phyloP scores from a whole-genome alignment of 2,329 filamentous ascomycete species.

The Neurospora crassa region DNA sequence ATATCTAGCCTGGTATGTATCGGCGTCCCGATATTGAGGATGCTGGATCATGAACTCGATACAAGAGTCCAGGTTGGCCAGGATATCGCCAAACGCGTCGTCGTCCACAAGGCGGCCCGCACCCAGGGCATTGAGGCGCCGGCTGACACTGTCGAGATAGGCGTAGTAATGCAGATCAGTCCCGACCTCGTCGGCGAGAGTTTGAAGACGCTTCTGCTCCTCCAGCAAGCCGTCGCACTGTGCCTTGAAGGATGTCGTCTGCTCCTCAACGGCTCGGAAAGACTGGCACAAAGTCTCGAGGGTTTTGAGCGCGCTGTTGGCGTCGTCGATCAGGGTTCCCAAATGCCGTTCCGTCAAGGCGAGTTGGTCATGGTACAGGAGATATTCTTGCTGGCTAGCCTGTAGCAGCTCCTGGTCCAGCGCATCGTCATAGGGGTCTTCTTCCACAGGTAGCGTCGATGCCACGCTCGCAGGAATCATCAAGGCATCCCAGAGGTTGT shows the following conservation, averaged over 20 bases:
- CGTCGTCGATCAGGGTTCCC: conserved; percentile 66
- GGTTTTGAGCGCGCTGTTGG: conserved; percentile 64
- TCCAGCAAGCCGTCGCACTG: conserved; percentile 82
- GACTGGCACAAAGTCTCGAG: conserved; percentile 73
- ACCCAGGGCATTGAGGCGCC: conserved; percentile 83
- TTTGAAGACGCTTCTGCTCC: conserved; percentile 71
- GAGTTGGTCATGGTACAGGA: conserved; percentile 75
- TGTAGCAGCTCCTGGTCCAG: conserved; percentile 63
- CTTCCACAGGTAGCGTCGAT: conserved; percentile 13
- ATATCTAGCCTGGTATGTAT: conserved; percentile 81
- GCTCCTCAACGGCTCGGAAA: conserved; percentile 77
- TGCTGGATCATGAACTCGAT: conserved; percentile 87
- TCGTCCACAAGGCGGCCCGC: conserved; percentile 78
- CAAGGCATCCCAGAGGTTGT: conserved; percentile 40
- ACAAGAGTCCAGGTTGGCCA: conserved; percentile 80
- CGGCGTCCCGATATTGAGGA: conserved; percentile 75
- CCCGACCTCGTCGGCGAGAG: conserved; percentile 73
- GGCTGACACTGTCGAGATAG: conserved; percentile 83
- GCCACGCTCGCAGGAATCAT: conserved; percentile 26
- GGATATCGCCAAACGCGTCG: conserved; percentile 77
- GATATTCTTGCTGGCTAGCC: conserved; percentile 76
- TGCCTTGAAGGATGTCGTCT: conserved; percentile 86
- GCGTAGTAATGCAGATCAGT: conserved; percentile 91
- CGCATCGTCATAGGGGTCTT: conserved; percentile 36
- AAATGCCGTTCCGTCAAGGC: conserved; percentile 74